Evolutionary conservation across 192 early-diverging fungal genomes (phyloP), one percentile per base, ranked within the genome.

Genomic region (Dissophora globulifera): DNA sequence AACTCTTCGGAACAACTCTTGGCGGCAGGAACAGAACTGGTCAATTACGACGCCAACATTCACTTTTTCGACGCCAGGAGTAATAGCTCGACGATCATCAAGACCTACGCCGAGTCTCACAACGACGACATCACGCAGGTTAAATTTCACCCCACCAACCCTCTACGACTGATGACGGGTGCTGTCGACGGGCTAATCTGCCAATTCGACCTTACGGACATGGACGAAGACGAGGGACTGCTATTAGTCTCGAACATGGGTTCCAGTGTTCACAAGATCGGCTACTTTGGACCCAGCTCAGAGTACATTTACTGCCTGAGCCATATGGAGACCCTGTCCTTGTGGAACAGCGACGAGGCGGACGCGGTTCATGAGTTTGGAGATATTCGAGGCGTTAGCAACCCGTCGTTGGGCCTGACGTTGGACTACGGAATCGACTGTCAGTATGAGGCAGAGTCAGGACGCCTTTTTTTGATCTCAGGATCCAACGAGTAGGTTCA

Each of bases 191-290:
- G 93, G 25, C 60, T 91, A 64, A 65, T 96, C 67, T 94, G 90
- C 83, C 81, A 92, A 58, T 93, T 89, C 84, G 87, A 91, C 81
- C 50, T 86, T 40, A 74, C 78, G 11, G 84, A 87, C 32, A 85
- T 91, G 32, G 87, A 95, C 22, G 96, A 99, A 78, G 96, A 98
- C 38, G 96, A 99, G 38, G 93, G 89, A 1, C 65, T 99, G 5
- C 62, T 93, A 48, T 87, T 88, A 31, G 93, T 93, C 2, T 87
- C 95, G 17, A 97, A 96, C 53, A 91, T 90, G 4, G 85, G 84
- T 16, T 88, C 94, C 16, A 93, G 93, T 6, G 85, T 99, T n/a
- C 86, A 87, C 69, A 89, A 85, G 58, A 76, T 91, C 57, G 96
- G 96, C 4, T 99, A 92, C 80, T 98, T 98, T 81, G 97, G 97